Evolutionary conservation across 495 filamentous ascomycete species (phyloP), one percentile per base, ranked within the genome.

Genomic region (Penicillium mononematosum): DNA sequence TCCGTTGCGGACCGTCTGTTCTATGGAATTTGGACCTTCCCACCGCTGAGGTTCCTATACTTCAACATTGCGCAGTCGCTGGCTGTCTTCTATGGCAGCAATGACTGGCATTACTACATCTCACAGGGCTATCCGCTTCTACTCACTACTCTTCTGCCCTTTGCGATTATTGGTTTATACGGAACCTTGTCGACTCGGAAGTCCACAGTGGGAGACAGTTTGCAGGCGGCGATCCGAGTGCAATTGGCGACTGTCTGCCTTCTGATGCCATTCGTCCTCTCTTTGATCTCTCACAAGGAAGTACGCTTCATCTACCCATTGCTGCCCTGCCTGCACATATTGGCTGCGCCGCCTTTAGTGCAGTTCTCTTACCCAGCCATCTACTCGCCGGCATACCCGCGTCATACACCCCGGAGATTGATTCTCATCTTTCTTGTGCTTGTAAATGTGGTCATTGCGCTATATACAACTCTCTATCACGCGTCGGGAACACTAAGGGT

Each of bases 231-330:
- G 4, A 71, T 76, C n/a, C 67, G 58, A 45, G 77, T 77, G 41
- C 84, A 88, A 45, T 73, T 96, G 16, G 82, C 85, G 34, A 77
- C 78, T 16, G 78, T 85, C 0, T 77, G 82, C 32, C 36, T 90
- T 32, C 59, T 81, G 27, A 86, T 91, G 60, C 80, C 86, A 22
- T 60, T 73, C 0, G 67, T 76, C 19, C 83, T 98, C 19, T 95
- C 90, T 9, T 58, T 89, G 14, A 88, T 98, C 54, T 85, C 93
- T 25, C 94, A 98, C 75, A 98, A 98, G 72, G 94, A 98, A 82
- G 89, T 96, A 58, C 91, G 94, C 60, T 98, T 98, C 75, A 88
- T 98, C 60, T 96, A 96, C 66, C 95, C 94, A 5, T 82, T 98
- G 39, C 80, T 98, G 1, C 94, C 94, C 5, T 78, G 87, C 17